Evolutionary conservation across 208 protist genomes (phyloP).

Genomic region (Vickermania spadyakhi): DNA sequence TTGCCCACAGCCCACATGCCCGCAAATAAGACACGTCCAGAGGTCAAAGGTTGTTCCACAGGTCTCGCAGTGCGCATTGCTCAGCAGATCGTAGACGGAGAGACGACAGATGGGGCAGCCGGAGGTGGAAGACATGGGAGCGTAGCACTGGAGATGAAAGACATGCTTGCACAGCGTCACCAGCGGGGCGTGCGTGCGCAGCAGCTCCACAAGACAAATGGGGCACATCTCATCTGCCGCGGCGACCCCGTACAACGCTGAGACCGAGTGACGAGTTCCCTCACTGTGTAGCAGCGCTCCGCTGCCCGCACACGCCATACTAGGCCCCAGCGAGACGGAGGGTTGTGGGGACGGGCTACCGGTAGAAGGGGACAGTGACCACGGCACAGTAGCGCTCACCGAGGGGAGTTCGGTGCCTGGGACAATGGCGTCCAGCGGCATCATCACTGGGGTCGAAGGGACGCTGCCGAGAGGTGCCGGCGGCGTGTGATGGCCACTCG

Average conservation of each 20-base stretch:
- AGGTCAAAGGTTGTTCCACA: conserved; percentile 70
- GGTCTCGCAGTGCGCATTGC: conserved; percentile 44
- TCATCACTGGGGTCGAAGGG: neutral
- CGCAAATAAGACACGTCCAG: conserved; percentile 83
- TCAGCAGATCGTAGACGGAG: conserved; percentile 57
- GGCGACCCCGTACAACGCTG: too few relatives aligned
- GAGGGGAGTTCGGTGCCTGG: neutral
- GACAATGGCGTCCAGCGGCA: neutral
- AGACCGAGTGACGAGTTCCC: too few relatives aligned
- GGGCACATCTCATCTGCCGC: conserved; percentile 50
- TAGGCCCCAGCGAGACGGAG: neutral
- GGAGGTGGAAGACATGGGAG: conserved; percentile 13
- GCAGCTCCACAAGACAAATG: conserved; percentile 62
- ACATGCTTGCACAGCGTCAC: conserved; percentile 65
- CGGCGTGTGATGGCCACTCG: neutral
- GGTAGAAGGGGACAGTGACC: neutral
- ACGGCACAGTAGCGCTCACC: neutral
- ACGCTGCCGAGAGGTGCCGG: neutral
- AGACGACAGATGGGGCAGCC: conserved; percentile 81
- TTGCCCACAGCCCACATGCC: conserved; percentile 58
- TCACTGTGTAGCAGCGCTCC: too few relatives aligned
- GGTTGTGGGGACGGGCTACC: neutral
- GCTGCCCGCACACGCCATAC: neutral
- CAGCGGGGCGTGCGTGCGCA: conserved; percentile 23
- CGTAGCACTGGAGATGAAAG: conserved; percentile 66